Base-by-base conservation (phyloP, 768 basidiomycete species). In the Hericium coralloides region DNA sequence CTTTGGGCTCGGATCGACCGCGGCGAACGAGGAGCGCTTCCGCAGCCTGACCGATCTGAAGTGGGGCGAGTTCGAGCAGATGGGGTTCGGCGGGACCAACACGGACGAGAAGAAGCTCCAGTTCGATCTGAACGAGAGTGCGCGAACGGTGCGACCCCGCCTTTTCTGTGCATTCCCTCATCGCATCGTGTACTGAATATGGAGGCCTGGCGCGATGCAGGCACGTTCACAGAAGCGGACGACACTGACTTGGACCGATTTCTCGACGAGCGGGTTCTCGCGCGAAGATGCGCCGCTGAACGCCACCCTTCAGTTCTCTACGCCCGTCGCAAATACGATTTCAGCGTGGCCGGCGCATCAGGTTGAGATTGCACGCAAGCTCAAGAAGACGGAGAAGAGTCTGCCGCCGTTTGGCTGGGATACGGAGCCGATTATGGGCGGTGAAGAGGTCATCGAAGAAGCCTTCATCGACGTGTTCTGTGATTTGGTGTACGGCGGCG, bases 321-420 rank as follows among this genome's bases (percentile, higher is more conserved):
- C 76, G 0, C 79, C 81, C 0, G 66, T 87, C 0, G 64, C 74
- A 1, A 74, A 85, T 68, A 74, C 74, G 0, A 85, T 93, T 54
- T 77, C 79, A 1, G 66, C 83, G 0, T 92, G 89, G 90, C 89
- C 91, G 0, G 69, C 78, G 4, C 83, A 92, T 41, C 83, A 79
- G 26, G 84, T 81, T 0, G 92, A 85, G 62, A 74, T 95, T 7
- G 78, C 76, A 20, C 83, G 80, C 64, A 90, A 92, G 68, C 71
- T 98, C 39, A 89, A 89, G 70, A 95, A 95, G 72, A 77, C 83
- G 3, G 87, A 92, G 65, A 89, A 87, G 67, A 63, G 79, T 1
- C 75, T 95, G 22, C 92, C 92, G 1, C 73, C 85, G 1, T 99
- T 99, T 66, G 87, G 91, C 0, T 95, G 93, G 89, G 92, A 97